Evolutionary conservation across 2,329 filamentous ascomycete genomes (phyloP).

Genomic region (Hypoxylon sp.): DNA sequence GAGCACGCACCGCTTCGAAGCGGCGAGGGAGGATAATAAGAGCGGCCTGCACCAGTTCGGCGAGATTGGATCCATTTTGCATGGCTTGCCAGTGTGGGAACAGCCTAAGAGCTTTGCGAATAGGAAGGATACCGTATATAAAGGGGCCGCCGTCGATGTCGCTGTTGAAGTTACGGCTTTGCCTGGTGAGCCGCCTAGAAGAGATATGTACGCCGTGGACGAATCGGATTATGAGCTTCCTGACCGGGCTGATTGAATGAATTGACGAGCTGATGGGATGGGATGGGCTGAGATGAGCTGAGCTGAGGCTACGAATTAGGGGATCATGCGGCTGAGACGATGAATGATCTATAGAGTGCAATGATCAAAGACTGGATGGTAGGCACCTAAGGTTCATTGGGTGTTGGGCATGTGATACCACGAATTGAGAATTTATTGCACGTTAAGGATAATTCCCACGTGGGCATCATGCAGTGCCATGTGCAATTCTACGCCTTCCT

Average conservation of each 20-base stretch:
- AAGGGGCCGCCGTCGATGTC: slow-evolving; percentile 20
- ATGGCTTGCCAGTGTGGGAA: slow-evolving; percentile 48
- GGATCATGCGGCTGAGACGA: slow-evolving; percentile 1
- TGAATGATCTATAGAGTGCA: background rate
- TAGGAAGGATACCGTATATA: slow-evolving; percentile 35
- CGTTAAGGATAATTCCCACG: background rate
- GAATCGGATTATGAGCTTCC: slow-evolving; percentile 19
- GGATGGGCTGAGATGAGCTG: slow-evolving; percentile 1
- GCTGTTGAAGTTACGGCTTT: slow-evolving; percentile 25
- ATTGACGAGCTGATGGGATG: background rate
- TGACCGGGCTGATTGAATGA: slow-evolving; percentile 3
- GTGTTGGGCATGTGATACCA: background rate
- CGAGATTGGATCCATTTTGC: slow-evolving; percentile 63
- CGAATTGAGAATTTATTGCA: background rate
- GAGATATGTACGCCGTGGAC: slow-evolving; percentile 22
- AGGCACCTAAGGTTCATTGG: background rate
- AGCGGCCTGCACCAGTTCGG: slow-evolving; percentile 61
- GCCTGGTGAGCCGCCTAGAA: slow-evolving; percentile 4
- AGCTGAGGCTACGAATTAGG: background rate
- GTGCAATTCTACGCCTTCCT: background rate
- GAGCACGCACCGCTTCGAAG: slow-evolving; percentile 61
- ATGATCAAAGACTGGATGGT: background rate
- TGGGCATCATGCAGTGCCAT: background rate
- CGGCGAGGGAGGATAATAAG: slow-evolving; percentile 47
- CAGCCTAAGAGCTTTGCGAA: slow-evolving; percentile 22